These are phyloP conservation scores for Teratosphaeria pseudoeucalypti DNA, from an alignment of 2,329 filamentous ascomycete species.

Conservation along the genomic window DNA sequence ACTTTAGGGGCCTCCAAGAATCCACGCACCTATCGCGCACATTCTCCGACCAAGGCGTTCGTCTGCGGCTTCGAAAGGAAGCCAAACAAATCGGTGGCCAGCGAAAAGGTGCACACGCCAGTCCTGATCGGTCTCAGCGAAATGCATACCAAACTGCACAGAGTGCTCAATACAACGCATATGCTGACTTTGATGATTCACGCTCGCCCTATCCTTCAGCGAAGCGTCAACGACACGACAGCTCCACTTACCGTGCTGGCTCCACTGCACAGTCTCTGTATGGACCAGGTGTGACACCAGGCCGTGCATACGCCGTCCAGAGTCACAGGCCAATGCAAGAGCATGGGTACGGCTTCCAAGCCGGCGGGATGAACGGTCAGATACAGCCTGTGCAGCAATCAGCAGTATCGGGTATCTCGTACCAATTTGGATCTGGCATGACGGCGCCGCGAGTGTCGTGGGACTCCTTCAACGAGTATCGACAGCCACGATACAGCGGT, in stretches of 20 bases:
- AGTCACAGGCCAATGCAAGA: neutral
- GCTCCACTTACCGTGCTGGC: neutral
- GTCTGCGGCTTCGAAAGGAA: constrained; percentile 72
- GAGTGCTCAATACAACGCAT: neutral
- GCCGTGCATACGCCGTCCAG: neutral
- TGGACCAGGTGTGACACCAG: neutral
- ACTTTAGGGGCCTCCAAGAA: constrained; percentile 69
- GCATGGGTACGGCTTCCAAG: neutral
- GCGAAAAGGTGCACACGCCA: neutral
- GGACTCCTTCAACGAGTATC: neutral
- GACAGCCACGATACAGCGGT: neutral
- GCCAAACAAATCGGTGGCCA: neutral
- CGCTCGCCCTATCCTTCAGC: neutral
- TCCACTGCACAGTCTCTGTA: neutral
- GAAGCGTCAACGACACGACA: neutral
- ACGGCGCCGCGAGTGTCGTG: neutral
- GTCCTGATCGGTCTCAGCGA: neutral
- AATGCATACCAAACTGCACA: neutral
- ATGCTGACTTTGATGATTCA: neutral
- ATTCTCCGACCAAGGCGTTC: constrained; percentile 80
- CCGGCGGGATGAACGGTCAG: neutral
- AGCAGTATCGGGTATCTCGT: neutral
- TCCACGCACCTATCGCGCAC: constrained; percentile 72
- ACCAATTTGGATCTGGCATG: neutral
- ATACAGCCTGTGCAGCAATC: neutral